These are phyloP conservation scores for Lachnellula hyalina DNA, from an alignment of 2,329 filamentous ascomycete species.

Conservation along the genomic window DNA sequence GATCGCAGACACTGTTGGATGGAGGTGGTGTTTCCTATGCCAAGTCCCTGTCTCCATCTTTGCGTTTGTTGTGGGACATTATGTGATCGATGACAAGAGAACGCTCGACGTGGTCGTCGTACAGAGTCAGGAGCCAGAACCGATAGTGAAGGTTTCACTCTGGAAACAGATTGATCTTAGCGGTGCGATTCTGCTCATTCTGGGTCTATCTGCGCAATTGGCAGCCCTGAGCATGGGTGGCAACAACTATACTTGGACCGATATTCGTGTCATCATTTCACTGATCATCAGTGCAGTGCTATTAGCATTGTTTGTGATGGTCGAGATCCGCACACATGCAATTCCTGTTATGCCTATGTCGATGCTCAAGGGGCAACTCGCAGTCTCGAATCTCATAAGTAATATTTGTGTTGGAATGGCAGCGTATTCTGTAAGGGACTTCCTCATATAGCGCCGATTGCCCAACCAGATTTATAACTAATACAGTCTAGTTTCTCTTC, in stretches of 20 bases:
- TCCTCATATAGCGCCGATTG: neutral
- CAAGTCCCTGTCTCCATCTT: slow-evolving; percentile 55
- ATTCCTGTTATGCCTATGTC: slow-evolving; percentile 49
- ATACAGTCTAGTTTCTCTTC: slow-evolving; percentile 50
- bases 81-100: slow-evolving; percentile 43
- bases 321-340: slow-evolving; percentile 45
- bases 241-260: slow-evolving; percentile 49
- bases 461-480: neutral
- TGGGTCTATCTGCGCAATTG: slow-evolving; percentile 53
- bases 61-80: slow-evolving; percentile 48
- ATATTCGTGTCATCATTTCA: slow-evolving; percentile 41
- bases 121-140: slow-evolving; percentile 22
- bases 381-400: slow-evolving; percentile 49
- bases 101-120: slow-evolving; percentile 10
- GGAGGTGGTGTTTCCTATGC: slow-evolving; percentile 62
- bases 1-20: slow-evolving; percentile 59
- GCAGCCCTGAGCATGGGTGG: slow-evolving; percentile 51
- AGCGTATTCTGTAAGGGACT: slow-evolving; percentile 46
- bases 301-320: slow-evolving; percentile 40
- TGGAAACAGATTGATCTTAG: slow-evolving; percentile 54
- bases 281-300: slow-evolving; percentile 41
- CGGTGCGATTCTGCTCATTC: slow-evolving; percentile 51
- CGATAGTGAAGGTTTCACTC: slow-evolving; percentile 30
- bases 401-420: slow-evolving; percentile 58
- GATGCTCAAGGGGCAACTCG: slow-evolving; percentile 52